Conservation (phyloP, 164 flowering plant genomes). For the Dillenia suffruticosa region DNA sequence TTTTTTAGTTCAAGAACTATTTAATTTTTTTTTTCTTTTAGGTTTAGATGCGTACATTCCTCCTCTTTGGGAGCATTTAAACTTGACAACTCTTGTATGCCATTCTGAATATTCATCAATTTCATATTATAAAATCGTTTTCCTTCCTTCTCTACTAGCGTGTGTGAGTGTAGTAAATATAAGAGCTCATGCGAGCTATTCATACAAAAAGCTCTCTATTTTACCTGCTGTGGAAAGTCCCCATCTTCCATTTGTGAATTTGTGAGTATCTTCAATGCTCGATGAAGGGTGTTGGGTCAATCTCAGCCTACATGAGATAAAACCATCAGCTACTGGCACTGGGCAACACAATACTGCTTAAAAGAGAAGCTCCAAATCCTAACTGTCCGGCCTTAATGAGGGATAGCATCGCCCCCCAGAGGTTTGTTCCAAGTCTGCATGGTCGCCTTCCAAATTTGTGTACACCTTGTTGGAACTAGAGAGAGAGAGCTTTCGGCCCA, state of each 20-base stretch:
- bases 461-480: constrained; percentile 57
- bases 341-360: no score
- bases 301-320: constrained; percentile 12
- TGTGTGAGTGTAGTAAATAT: no score
- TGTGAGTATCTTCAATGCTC: constrained; percentile 29
- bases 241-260: constrained; percentile 36
- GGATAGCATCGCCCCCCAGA: constrained; percentile 74
- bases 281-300: constrained; percentile 40
- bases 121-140: no score
- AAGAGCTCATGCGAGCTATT: no score
- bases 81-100: no score
- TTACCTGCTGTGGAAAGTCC: constrained; percentile 47
- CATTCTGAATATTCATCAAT: no score
- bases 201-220: not conserved
- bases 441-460: constrained; percentile 44
- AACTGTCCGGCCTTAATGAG: constrained; percentile 50
- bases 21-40: no score
- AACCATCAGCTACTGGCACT: not conserved
- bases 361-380: not conserved
- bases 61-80: no score
- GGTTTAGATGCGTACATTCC: no score
- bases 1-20: no score
- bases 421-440: constrained; percentile 45
- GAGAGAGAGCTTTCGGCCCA: constrained; percentile 64
- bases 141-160: no score